phyloP scores from a whole-genome alignment of 2,329 filamentous ascomycete genomes.

The Colletotrichum siamense region DNA sequence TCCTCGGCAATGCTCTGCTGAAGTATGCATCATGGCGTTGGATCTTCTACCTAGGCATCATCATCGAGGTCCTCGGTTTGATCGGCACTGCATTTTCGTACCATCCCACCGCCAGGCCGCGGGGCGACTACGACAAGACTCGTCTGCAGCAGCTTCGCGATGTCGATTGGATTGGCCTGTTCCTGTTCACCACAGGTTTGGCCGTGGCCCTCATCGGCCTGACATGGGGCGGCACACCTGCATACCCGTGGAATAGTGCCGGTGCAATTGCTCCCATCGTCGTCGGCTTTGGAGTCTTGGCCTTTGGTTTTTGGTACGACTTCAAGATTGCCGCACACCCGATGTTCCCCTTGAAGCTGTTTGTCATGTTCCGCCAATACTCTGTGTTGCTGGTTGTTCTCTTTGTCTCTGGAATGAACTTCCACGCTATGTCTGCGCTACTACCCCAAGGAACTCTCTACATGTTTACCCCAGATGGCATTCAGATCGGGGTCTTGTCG shows the following conservation, averaged over 20 bases:
- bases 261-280: constrained; percentile 23
- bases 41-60: constrained; percentile 31
- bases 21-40: constrained; percentile 33
- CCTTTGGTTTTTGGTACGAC: constrained; percentile 26
- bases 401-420: constrained; percentile 36
- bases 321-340: constrained; percentile 26
- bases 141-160: constrained; percentile 33
- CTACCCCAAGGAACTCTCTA: constrained; percentile 33
- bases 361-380: constrained; percentile 33
- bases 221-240: constrained; percentile 23
- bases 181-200: constrained; percentile 25
- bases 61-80: constrained; percentile 28
- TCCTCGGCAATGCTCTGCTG: constrained; percentile 31
- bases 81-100: constrained; percentile 31
- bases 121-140: constrained; percentile 33
- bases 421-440: constrained; percentile 30
- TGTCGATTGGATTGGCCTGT: constrained; percentile 33
- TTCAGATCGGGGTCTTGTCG: constrained; percentile 28
- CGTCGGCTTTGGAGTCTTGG: constrained; percentile 23
- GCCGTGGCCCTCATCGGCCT: constrained; percentile 26
- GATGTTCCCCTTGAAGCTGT: constrained; percentile 30
- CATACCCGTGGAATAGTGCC: constrained; percentile 20
- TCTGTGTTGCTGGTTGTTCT: constrained; percentile 33
- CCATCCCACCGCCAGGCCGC: constrained; percentile 28
- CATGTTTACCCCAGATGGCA: constrained; percentile 34